These are phyloP conservation scores for Candida ipomoeae DNA, from an alignment of 805 yeast genomes.

Conservation along the genomic window DNA sequence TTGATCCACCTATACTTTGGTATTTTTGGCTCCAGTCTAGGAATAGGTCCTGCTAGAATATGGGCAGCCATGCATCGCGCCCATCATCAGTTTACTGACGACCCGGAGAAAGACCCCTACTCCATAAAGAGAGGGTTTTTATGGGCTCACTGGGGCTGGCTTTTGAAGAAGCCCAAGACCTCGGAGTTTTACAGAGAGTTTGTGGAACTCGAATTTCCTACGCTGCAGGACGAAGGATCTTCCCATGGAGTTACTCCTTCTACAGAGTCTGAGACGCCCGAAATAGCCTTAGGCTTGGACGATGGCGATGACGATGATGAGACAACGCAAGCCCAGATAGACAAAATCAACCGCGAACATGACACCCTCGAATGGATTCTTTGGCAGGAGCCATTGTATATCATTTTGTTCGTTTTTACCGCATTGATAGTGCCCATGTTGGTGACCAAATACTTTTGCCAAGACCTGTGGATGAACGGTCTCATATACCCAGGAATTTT, in stretches of 20 bases:
- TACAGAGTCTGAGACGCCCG: not conserved
- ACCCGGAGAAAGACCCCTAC: conserved; percentile 86
- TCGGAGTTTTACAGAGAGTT: conserved; percentile 29
- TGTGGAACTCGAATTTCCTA: conserved; percentile 35
- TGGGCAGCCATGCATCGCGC: conserved; percentile 86
- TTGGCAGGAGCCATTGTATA: conserved; percentile 35
- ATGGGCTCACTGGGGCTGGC: conserved; percentile 89
- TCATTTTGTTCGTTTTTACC: conserved; percentile 27
- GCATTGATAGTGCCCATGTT: conserved; percentile 29
- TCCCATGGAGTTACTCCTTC: not conserved
- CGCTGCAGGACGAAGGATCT: not conserved
- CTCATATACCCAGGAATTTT: conserved; percentile 69
- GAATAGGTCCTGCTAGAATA: conserved; percentile 69
- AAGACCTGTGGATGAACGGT: conserved; percentile 35
- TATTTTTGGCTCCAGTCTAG: conserved; percentile 66
- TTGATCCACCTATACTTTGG: conserved; percentile 48
- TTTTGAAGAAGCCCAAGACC: conserved; percentile 55
- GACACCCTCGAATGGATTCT: conserved; percentile 22
- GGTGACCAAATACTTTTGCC: conserved; percentile 22
- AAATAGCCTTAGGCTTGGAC: conserved; percentile 9
- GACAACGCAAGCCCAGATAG: conserved; percentile 5
- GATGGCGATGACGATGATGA: conserved; percentile 6
- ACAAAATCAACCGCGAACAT: conserved; percentile 7
- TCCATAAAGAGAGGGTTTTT: conserved; percentile 73
- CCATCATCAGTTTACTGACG: conserved; percentile 81